phyloP scores from a whole-genome alignment of 805 yeast species.

The Starmerella scarabaei region DNA sequence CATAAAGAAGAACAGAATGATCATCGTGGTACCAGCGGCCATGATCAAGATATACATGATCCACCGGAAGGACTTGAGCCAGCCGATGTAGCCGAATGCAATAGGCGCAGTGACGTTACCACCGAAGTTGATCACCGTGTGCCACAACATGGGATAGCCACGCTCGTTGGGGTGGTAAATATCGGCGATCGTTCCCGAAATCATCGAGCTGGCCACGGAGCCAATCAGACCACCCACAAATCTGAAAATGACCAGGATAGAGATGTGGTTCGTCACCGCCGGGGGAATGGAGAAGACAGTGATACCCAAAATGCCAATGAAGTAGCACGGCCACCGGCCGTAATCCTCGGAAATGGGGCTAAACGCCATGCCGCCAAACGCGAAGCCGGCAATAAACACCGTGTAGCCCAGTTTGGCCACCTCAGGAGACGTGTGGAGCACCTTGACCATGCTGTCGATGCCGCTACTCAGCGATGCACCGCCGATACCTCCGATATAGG shows the following conservation, averaged over 20 bases:
- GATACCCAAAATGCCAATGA: slow-evolving; percentile 30
- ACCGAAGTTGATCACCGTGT: slow-evolving; percentile 40
- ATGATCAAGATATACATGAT: slow-evolving; percentile 50
- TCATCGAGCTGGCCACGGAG: slow-evolving; percentile 58
- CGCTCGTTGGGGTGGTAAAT: slow-evolving; percentile 46
- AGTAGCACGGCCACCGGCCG: slow-evolving; percentile 41
- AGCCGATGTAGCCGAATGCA: slow-evolving; percentile 44
- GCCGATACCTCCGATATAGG: slow-evolving; percentile 82
- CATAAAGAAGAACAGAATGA: slow-evolving; percentile 33
- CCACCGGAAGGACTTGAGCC: slow-evolving; percentile 57
- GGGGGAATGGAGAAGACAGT: slow-evolving; percentile 33
- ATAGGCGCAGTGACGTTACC: slow-evolving; percentile 64
- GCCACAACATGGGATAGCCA: slow-evolving; percentile 55
- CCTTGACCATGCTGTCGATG: slow-evolving; percentile 49
- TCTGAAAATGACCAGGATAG: slow-evolving; percentile 50
- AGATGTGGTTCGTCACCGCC: slow-evolving; percentile 41
- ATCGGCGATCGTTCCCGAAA: slow-evolving; percentile 65
- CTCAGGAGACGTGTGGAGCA: slow-evolving; percentile 56
- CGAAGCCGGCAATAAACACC: slow-evolving; percentile 47
- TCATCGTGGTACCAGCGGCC: slow-evolving; percentile 43
- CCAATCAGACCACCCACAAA: slow-evolving; percentile 61
- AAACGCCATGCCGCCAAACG: slow-evolving; percentile 46
- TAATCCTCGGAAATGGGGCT: slow-evolving; percentile 46
- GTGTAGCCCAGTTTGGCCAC: slow-evolving; percentile 44
- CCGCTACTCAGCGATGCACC: slow-evolving; percentile 85